A percentile compares a stretch with the other conserved stretches of the same genome.
phyloP scores from a whole-genome alignment of 1,284 basidiomycete genomes.

The Rhodotorula sp. region DNA sequence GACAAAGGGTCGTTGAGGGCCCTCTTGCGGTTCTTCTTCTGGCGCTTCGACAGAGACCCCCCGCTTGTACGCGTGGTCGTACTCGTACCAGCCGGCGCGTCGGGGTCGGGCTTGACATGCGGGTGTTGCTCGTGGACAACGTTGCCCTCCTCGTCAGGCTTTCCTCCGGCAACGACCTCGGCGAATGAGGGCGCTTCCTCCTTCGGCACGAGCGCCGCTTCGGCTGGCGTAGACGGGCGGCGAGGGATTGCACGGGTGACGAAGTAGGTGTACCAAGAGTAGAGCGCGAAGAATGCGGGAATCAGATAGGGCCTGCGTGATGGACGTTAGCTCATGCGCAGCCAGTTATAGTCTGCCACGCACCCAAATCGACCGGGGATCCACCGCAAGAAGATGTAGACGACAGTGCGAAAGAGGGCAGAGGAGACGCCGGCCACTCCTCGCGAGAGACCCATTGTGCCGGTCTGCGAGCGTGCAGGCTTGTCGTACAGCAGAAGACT shows the following conservation, averaged over 20 bases:
- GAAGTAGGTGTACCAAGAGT: conserved; percentile 8
- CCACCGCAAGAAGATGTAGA: conserved; percentile 34
- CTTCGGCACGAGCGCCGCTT: conserved; percentile 28
- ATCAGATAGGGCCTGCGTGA: conserved; percentile 17
- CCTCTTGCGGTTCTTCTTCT: conserved; percentile 23
- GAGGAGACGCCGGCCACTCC: neutral
- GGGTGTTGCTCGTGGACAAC: conserved; percentile 24
- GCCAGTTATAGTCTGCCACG: neutral
- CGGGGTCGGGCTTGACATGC: conserved; percentile 22
- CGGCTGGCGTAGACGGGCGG: conserved; percentile 17
- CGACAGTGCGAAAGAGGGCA: conserved; percentile 21
- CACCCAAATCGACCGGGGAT: conserved; percentile 34
- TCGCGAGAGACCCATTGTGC: conserved; percentile 10
- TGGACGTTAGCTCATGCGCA: neutral
- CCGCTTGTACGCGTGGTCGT: neutral
- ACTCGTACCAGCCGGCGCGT: neutral
- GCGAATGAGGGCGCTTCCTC: conserved; percentile 25
- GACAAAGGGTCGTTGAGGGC: conserved; percentile 9
- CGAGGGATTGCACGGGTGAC: conserved; percentile 12
- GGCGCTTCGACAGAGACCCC: conserved; percentile 14
- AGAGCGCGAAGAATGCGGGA: conserved; percentile 17
- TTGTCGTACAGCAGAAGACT: too few relatives aligned
- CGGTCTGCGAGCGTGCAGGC: too few relatives aligned
- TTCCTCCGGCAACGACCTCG: conserved; percentile 20
- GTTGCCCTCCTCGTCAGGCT: neutral